phyloP scores from a whole-genome alignment of 2,329 filamentous ascomycete species.

The Penicillium rolfsii region DNA sequence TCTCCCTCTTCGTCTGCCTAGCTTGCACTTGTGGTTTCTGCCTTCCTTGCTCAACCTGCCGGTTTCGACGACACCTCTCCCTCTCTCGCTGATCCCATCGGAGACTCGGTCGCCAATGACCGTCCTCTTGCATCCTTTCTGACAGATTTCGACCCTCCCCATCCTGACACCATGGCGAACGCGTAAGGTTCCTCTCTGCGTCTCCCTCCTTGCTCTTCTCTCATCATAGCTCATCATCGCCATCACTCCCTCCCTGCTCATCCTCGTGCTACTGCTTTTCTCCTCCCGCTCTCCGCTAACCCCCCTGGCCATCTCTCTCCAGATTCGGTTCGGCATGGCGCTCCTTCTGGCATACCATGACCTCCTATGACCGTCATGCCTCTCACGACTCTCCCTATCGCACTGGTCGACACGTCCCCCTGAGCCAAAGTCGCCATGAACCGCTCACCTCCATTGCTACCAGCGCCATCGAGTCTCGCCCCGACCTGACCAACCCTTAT shows the following conservation, averaged over 20 bases:
- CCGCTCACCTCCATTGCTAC: constrained; percentile 87
- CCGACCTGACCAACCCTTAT: constrained; percentile 79
- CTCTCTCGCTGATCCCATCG: constrained; percentile 21
- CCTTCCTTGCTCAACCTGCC: neutral
- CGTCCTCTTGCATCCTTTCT: constrained; percentile 10
- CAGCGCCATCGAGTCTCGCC: constrained; percentile 80
- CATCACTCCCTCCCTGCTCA: neutral
- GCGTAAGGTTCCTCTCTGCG: constrained; percentile 23
- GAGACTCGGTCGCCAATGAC: constrained; percentile 18
- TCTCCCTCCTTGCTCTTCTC: constrained; percentile 1
- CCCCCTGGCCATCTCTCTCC: constrained; percentile 13
- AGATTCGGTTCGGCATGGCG: constrained; percentile 75
- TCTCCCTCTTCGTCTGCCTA: constrained; percentile 15
- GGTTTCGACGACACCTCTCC: constrained; percentile 3
- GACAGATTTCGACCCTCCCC: constrained; percentile 12
- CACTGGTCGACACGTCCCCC: constrained; percentile 84
- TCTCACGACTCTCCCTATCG: constrained; percentile 91
- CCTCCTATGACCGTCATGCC: constrained; percentile 79
- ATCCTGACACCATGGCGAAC: constrained; percentile 29
- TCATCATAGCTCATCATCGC: neutral
- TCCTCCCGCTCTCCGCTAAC: constrained; percentile 6
- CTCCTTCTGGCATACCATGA: constrained; percentile 94
- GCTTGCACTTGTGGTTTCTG: constrained; percentile 13
- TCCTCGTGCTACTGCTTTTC: neutral
- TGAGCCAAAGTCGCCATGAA: constrained; percentile 78